Conservation (phyloP, 1,284 basidiomycete genomes). For the Leccinum proliferum region DNA sequence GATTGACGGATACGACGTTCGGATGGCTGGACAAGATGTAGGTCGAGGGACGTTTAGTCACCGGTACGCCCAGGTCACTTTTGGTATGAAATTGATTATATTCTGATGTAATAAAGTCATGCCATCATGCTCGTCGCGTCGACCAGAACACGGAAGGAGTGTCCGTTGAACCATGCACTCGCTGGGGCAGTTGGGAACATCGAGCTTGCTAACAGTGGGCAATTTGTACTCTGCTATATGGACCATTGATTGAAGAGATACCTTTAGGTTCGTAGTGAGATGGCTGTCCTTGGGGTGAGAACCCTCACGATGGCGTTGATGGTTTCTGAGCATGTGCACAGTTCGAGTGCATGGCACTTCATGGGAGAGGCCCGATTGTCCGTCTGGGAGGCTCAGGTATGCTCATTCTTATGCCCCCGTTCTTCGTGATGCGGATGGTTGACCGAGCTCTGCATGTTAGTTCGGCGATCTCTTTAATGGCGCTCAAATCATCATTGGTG, state of each 20-base stretch:
- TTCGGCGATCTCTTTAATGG: slow-evolving; percentile 94
- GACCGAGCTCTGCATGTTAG: slow-evolving; percentile 27
- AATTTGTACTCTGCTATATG: not conserved
- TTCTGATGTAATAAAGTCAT: slow-evolving; percentile 42
- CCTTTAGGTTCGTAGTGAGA: slow-evolving; percentile 72
- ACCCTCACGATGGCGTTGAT: not conserved
- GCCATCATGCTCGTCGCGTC: slow-evolving; percentile 67
- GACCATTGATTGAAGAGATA: not conserved
- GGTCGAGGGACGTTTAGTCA: slow-evolving; percentile 90
- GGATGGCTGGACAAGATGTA: slow-evolving; percentile 88
- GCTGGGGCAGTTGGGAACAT: slow-evolving; percentile 57
- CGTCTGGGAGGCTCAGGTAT: slow-evolving; percentile 85
- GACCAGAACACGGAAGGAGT: slow-evolving; percentile 79
- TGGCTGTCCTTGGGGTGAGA: slow-evolving; percentile 78
- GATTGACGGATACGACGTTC: slow-evolving; percentile 72
- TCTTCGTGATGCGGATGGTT: not conserved
- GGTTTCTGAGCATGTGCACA: slow-evolving; percentile 26
- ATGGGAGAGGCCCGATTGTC: slow-evolving; percentile 78
- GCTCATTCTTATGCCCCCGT: slow-evolving; percentile 17
- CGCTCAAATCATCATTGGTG: slow-evolving; percentile 85
- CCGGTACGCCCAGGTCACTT: slow-evolving; percentile 37
- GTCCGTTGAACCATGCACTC: slow-evolving; percentile 65
- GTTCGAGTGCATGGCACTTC: slow-evolving; percentile 83
- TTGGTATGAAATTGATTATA: not conserved
- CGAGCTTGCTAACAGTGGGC: slow-evolving; percentile 81